Evolutionary conservation across 148 eudicot species (phyloP), one percentile per base, ranked within the genome.

Genomic region (Chenopodium quinoa): DNA sequence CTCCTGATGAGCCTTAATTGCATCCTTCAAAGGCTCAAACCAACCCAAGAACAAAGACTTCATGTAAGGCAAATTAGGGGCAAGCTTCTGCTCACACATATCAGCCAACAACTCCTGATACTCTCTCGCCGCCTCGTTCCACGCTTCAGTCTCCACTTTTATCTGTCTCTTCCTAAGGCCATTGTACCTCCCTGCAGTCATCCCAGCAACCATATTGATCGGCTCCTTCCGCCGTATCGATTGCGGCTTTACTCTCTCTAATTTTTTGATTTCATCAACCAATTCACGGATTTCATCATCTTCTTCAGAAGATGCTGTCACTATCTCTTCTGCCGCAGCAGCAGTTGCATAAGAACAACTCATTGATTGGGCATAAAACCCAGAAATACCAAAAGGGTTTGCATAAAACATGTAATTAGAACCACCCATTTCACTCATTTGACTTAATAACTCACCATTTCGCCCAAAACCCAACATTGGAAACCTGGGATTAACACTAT

Each of bases 21-120:
- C 98, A 89, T 90, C 87, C 62, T 86, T 87, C 79, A 96, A 76
- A 0, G 99, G 99, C 88, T 92, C 98, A 83, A 96, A 96, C 98
- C 99, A 96, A 75, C 99, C 99, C 80, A 96, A 86, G 79, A 96
- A 93, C 93, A 96, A 85, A 0, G 99, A 88, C 86, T 96, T 93
- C 80, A 96, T 89, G 81, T 93, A 96, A 11, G 99, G 99, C 89
- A 96, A 88, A 84, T 92, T 93, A 56, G 98, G 99, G 4, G 99
- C 99, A 76, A 93, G 91, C 83, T 93, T 96, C 54, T 92, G 92
- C 88, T 93, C 90, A 79, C 98, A 96, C 98, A 96, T 93, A 76
- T 96, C 98, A 40, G 72, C 77, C 63, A 96, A 80, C 22, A 96
- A 88, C 83, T 96, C 98, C 79, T 90, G 93, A 81, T 96, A 93